Evolutionary conservation across 306 rosid species (phyloP), one percentile per base, ranked within the genome.

Genomic region (Oemleria cerasiformis): DNA sequence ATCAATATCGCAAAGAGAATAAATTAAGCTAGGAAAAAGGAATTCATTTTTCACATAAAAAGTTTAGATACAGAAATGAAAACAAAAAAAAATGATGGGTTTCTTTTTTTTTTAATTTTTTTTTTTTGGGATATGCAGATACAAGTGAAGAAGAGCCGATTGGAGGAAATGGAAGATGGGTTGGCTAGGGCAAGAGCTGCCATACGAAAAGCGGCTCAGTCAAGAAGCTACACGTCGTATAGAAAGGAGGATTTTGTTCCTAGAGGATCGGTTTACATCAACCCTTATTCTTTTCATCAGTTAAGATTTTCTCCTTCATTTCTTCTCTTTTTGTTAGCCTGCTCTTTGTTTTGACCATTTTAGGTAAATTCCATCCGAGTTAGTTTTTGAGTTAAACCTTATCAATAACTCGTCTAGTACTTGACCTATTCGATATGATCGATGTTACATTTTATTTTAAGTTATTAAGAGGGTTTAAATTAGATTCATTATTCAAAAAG

Each of bases 271-370:
- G 69, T 77, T 77, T 84, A 86, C 70, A 63, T 70, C 50, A 84
- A 84, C 68, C 86, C 91, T 69, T 62, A 71, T 50, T 74, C 86
- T 56, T 86, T 86, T 66, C 81, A 79, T 58, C 88, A 84, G 89
- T 85, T 85, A 81, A 81, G 82, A 71, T 74, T 54, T 71, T n/a
- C 16, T 49, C 57, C n/a, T 17, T 6, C 41, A 13, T 7, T 65
- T 13, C n/a, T 74, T 14, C 38, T 40, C 6, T 23, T 39, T 14
- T 12, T 12, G 30, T 17, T 64, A 10, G 43, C 54, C 10, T 48
- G 38, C 42, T 42, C 65, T 70, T 56, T 34, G 41, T 16, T 23
- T 70, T 68, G 9, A 47, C 44, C 62, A 23, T 30, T 56, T 12
- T 23, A 8, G 61, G 62, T 53, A 17, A 40, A 34, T 9, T 54